phyloP scores from a whole-genome alignment of 495 filamentous ascomycete genomes.

The Aspergillus kassunensis region DNA sequence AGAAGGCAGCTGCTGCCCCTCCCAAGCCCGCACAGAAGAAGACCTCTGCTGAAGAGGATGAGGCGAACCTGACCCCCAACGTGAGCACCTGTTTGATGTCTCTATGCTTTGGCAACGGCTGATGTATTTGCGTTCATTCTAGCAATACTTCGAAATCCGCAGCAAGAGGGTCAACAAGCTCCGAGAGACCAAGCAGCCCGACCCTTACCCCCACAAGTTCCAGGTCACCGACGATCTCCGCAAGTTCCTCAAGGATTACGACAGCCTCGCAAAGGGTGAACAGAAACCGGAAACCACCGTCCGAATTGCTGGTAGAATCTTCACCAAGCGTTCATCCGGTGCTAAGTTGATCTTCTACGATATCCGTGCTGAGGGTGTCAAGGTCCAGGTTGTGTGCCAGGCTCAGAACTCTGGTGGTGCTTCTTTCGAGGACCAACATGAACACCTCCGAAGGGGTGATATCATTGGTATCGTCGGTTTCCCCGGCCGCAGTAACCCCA shows the following conservation, averaged over 20 bases:
- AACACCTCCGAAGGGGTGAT: conserved; percentile 84
- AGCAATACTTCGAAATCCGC: conserved; percentile 99
- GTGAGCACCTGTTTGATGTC: conserved; percentile 41
- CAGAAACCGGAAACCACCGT: conserved; percentile 65
- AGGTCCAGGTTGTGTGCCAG: conserved; percentile 90
- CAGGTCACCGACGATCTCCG: conserved; percentile 72
- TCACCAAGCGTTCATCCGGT: conserved; percentile 78
- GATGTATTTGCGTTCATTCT: conserved; percentile 11
- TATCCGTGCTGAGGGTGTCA: conserved; percentile 75
- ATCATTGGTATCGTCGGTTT: conserved; percentile 86
- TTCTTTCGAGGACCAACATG: conserved; percentile 81
- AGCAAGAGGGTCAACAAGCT: conserved; percentile 81
- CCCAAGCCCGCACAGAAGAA: conserved; percentile 62
- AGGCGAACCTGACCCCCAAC: conserved; percentile 86
- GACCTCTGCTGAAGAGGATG: conserved; percentile 60
- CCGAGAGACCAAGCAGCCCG: conserved; percentile 70
- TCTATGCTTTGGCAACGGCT: conserved; percentile 3
- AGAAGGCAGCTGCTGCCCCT: conserved; percentile 74
- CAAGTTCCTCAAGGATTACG: conserved; percentile 71
- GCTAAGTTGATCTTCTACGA: conserved; percentile 93
- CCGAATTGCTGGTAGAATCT: conserved; percentile 78
- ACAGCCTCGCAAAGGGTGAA: conserved; percentile 80
- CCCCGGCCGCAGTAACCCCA: conserved; percentile 83
- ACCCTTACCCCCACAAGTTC: conserved; percentile 98
- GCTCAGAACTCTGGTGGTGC: conserved; percentile 62